Conservation (phyloP, 2,329 filamentous ascomycete genomes). For the Pseudopyricularia javanii region DNA sequence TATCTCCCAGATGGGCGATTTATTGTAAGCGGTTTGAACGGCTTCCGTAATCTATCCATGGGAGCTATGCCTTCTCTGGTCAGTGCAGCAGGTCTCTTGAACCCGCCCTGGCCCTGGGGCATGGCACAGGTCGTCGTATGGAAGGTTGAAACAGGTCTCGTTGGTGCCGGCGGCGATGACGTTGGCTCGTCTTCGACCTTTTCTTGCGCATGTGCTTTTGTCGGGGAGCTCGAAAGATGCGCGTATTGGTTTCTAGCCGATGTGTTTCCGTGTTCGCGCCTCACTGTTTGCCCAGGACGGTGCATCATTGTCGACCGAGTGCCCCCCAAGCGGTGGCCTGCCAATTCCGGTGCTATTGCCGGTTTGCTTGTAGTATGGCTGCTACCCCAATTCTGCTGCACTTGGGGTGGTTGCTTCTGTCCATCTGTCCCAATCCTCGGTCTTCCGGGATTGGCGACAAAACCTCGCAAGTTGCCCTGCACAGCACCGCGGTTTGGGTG, state of each 20-base stretch:
- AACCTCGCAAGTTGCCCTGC: conserved; percentile 29
- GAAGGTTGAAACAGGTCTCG: conserved; percentile 29
- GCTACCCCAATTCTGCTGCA: conserved; percentile 2
- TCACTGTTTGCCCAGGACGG: conserved; percentile 16
- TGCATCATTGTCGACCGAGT: conserved; percentile 14
- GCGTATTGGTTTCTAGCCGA: conserved; percentile 33
- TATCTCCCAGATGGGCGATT: conserved; percentile 19
- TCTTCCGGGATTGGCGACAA: conserved; percentile 14
- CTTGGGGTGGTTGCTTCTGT: neutral
- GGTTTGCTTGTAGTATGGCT: conserved; percentile 6
- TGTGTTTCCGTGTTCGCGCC: conserved; percentile 9
- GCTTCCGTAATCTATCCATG: conserved; percentile 37
- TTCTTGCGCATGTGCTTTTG: conserved; percentile 6
- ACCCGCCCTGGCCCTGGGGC: conserved; percentile 17
- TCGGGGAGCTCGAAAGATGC: conserved; percentile 46
- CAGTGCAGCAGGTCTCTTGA: conserved; percentile 32
- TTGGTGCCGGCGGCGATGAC: conserved; percentile 18
- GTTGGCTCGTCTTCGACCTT: conserved; percentile 8
- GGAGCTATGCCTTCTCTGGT: conserved; percentile 29
- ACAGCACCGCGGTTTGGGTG: neutral
- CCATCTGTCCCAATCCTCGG: conserved; percentile 8
- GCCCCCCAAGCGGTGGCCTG: conserved; percentile 28
- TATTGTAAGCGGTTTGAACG: conserved; percentile 45
- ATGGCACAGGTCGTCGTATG: conserved; percentile 38
- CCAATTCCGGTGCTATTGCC: conserved; percentile 18